Evolutionary conservation across 2,329 filamentous ascomycete species (phyloP).

Genomic region (Sclerotinia borealis): DNA sequence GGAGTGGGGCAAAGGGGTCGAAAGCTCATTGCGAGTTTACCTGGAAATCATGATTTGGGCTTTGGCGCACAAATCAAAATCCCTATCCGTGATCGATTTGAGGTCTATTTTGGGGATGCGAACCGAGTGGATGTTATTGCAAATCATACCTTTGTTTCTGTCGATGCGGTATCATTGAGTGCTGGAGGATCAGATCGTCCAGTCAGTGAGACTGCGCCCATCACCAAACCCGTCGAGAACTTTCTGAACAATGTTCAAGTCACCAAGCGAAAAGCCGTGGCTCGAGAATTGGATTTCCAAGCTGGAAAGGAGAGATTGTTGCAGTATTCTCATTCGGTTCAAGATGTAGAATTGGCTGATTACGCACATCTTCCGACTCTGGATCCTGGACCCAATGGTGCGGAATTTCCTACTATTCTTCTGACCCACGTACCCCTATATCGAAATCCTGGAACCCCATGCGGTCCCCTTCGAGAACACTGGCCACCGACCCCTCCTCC

Average conservation of each 20-base stretch:
- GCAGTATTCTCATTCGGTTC: slow-evolving; percentile 51
- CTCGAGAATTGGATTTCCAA: slow-evolving; percentile 61
- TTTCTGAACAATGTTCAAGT: slow-evolving; percentile 66
- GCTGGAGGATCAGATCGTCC: slow-evolving; percentile 49
- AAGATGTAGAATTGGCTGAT: slow-evolving; percentile 41
- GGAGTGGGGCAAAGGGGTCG: slow-evolving; percentile 58
- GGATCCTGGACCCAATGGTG: slow-evolving; percentile 39
- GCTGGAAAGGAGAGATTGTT: slow-evolving; percentile 51
- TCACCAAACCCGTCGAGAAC: slow-evolving; percentile 70
- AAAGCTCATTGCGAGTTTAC: slow-evolving; percentile 77
- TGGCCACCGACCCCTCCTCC: slow-evolving; percentile 65
- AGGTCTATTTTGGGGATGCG: slow-evolving; percentile 82
- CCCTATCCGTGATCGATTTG: slow-evolving; percentile 75
- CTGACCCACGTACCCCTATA: slow-evolving; percentile 90
- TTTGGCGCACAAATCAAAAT: slow-evolving; percentile 81
- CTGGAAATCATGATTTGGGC: slow-evolving; percentile 92
- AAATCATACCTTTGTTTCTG: slow-evolving; percentile 90
- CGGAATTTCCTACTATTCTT: slow-evolving; percentile 77
- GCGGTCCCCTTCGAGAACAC: slow-evolving; percentile 78
- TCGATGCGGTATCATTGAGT: slow-evolving; percentile 84
- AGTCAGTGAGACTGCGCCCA: slow-evolving; percentile 44
- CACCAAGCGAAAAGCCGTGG: slow-evolving; percentile 61
- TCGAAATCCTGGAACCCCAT: slow-evolving; percentile 74
- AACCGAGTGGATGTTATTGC: slow-evolving; percentile 87
- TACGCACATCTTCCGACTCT: slow-evolving; percentile 36